A percentile compares a stretch with the other conserved stretches of the same genome.
Evolutionary conservation across 129 eudicot genomes (phyloP).

Genomic region (Saposhnikovia divaricata): DNA sequence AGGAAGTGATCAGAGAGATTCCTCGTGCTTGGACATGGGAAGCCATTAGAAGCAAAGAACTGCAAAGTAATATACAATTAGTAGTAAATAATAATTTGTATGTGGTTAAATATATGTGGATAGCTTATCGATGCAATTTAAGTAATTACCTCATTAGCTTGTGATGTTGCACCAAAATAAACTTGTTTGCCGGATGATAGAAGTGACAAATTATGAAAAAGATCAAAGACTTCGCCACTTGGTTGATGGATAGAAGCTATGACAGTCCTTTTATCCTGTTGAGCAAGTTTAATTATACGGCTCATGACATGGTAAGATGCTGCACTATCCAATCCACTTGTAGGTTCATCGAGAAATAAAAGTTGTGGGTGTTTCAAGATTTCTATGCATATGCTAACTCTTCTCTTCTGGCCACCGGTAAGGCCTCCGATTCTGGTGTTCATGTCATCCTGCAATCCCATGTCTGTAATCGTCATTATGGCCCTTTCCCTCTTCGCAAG

Average conservation of each 20-base stretch:
- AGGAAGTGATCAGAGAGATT: conserved; percentile 42
- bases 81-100: background rate
- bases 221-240: conserved; percentile 32
- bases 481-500: background rate
- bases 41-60: conserved; percentile 31
- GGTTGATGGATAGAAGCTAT: conserved; percentile 39
- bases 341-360: conserved; percentile 2
- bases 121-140: background rate
- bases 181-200: conserved; percentile 23
- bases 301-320: conserved; percentile 14
- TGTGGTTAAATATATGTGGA: background rate
- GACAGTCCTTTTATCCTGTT: conserved; percentile 18
- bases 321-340: conserved; percentile 9
- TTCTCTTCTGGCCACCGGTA: conserved; percentile 7
- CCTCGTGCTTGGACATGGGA: conserved; percentile 29
- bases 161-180: conserved; percentile 21
- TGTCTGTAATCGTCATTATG: background rate
- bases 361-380: conserved; percentile 6
- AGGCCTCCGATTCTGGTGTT: conserved; percentile 12
- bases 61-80: conserved; percentile 5
- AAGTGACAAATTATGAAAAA: conserved; percentile 27
- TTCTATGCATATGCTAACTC: conserved; percentile 17
- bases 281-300: conserved; percentile 10
- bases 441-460: conserved; percentile 9
- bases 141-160: conserved; percentile 23